phyloP scores from a whole-genome alignment of 108 stramenopile species.

The Pseudonitzschia delicatissima region DNA sequence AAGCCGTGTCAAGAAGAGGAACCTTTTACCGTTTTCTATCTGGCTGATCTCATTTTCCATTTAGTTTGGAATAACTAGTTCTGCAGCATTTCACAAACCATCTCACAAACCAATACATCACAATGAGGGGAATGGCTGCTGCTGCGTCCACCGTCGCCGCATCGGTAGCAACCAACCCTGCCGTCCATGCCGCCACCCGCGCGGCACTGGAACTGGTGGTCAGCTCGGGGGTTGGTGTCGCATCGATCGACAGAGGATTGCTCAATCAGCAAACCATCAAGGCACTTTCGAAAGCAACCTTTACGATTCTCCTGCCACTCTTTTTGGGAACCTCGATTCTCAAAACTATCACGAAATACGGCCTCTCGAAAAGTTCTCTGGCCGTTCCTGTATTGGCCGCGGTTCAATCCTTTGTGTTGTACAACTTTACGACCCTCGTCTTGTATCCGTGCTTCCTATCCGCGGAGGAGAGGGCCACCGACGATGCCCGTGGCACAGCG shows the following conservation, averaged over 20 bases:
- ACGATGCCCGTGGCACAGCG: neutral
- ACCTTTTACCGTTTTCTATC: too few relatives aligned
- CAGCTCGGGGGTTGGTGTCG: constrained; percentile 23
- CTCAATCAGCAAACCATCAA: constrained; percentile 4
- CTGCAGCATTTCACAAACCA: too few relatives aligned
- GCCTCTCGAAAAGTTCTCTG: constrained; percentile 8
- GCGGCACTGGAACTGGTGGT: too few relatives aligned
- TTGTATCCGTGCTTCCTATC: constrained; percentile 15
- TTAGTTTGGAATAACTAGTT: too few relatives aligned
- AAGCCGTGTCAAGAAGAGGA: too few relatives aligned
- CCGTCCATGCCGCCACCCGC: too few relatives aligned
- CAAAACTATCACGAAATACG: constrained; percentile 24
- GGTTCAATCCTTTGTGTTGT: constrained; percentile 22
- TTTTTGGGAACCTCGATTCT: constrained; percentile 37
- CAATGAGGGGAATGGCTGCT: too few relatives aligned
- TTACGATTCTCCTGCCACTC: constrained; percentile 28
- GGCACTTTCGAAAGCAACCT: constrained; percentile 19
- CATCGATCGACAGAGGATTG: constrained; percentile 22
- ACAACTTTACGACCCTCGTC: neutral
- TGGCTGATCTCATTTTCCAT: too few relatives aligned
- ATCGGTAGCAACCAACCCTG: too few relatives aligned
- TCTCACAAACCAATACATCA: too few relatives aligned
- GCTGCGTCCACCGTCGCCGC: too few relatives aligned
- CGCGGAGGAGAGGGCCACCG: neutral
- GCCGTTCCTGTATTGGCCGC: constrained; percentile 22